These are phyloP conservation scores for Ophidiomyces ophidiicola DNA, from an alignment of 2,329 filamentous ascomycete species.

Conservation along the genomic window DNA sequence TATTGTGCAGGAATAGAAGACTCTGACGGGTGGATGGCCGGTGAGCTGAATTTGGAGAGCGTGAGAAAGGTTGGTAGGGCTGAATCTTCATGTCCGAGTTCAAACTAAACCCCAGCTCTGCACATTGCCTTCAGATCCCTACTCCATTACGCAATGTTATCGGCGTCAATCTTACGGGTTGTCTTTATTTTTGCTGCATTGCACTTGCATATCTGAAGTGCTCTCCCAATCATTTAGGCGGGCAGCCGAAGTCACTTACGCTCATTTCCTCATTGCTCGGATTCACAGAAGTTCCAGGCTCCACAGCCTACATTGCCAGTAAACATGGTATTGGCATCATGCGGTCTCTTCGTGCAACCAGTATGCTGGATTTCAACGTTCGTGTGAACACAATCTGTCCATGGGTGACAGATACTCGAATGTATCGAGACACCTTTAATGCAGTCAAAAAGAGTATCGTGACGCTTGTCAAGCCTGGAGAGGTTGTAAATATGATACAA, in stretches of 20 bases:
- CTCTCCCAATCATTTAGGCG: conserved; percentile 27
- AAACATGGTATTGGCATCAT: conserved; percentile 44
- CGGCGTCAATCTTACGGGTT: conserved; percentile 39
- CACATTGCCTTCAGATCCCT: conserved; percentile 20
- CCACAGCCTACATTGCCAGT: conserved; percentile 37
- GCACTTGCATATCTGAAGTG: conserved; percentile 40
- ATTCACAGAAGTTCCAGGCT: conserved; percentile 38
- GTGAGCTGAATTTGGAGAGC: conserved; percentile 32
- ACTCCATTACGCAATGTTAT: conserved; percentile 27
- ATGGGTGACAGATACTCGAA: conserved; percentile 34
- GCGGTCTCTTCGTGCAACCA: conserved; percentile 31
- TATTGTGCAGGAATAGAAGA: conserved; percentile 39
- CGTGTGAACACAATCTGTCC: conserved; percentile 37
- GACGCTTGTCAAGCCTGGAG: conserved; percentile 30
- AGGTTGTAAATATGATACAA: conserved; percentile 31
- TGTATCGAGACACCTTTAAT: conserved; percentile 27
- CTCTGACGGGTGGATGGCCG: conserved; percentile 36
- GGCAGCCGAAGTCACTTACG: conserved; percentile 32
- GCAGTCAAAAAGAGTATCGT: conserved; percentile 29
- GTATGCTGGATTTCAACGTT: conserved; percentile 28
- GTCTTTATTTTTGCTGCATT: conserved; percentile 38
- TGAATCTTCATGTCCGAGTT: too few relatives aligned
- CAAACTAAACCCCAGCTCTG: too few relatives aligned
- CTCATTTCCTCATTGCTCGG: conserved; percentile 38
- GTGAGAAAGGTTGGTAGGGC: conserved; percentile 28